Percentiles rank a stretch among this genome's conserved stretches.
These are phyloP conservation scores for Reticulascus tulasneorum DNA, from an alignment of 2,329 filamentous ascomycete genomes.

Conservation along the genomic window DNA sequence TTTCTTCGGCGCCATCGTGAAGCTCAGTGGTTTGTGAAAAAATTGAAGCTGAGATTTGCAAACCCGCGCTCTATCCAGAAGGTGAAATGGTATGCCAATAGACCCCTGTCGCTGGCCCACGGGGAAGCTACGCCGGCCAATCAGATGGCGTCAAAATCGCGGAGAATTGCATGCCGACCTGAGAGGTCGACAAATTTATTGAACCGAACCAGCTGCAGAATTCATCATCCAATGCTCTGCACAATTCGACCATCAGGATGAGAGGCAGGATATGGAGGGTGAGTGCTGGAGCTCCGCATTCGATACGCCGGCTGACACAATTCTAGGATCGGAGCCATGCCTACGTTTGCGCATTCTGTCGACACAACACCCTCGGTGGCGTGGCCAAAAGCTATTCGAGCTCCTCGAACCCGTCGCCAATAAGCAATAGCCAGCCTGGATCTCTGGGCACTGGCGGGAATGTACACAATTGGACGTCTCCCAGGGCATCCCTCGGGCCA, in stretches of 20 bases:
- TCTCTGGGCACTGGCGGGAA: constrained; percentile 1
- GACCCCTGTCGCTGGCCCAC: too few species aligned
- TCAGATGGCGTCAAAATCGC: too few species aligned
- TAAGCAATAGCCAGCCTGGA: not conserved
- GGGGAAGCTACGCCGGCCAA: too few species aligned
- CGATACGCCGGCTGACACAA: constrained; percentile 5
- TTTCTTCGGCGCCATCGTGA: constrained; percentile 25
- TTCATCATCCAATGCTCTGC: constrained; percentile 5
- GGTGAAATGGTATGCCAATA: too few species aligned
- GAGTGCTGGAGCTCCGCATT: constrained; percentile 7
- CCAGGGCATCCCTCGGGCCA: constrained; percentile 1
- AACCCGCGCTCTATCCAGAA: too few species aligned
- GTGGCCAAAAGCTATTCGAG: constrained; percentile 9
- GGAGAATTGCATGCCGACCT: too few species aligned
- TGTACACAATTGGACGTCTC: too few species aligned
- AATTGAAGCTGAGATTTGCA: not conserved
- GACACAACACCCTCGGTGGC: constrained; percentile 17
- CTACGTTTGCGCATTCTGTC: constrained; percentile 38
- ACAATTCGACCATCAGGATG: constrained; percentile 30
- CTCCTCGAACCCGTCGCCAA: constrained; percentile 1
- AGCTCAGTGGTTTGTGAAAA: not conserved
- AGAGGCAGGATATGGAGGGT: constrained; percentile 38
- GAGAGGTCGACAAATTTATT: constrained; percentile 8
- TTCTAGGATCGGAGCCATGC: constrained; percentile 30
- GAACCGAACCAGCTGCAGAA: not conserved